These are phyloP conservation scores for Microsporum ferrugineum DNA, from an alignment of 2,329 filamentous ascomycete genomes.

Conservation along the genomic window DNA sequence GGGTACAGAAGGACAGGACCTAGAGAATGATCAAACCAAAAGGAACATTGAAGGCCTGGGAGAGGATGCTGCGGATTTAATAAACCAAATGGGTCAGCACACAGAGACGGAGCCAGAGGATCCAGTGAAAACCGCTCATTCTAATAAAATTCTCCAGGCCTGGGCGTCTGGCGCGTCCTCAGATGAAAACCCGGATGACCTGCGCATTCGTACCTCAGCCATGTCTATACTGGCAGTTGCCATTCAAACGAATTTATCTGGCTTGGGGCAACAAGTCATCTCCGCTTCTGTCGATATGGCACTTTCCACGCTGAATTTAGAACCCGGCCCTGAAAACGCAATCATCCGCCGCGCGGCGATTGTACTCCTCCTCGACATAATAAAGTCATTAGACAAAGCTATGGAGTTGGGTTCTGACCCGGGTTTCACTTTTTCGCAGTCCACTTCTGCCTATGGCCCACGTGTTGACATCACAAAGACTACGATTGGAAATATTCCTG, in stretches of 20 bases:
- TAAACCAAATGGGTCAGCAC: conserved; percentile 12
- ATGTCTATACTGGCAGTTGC: conserved; percentile 34
- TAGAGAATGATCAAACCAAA: conserved; percentile 17
- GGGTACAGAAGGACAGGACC: conserved; percentile 20
- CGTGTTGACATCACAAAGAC: conserved; percentile 8
- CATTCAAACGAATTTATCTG: conserved; percentile 30
- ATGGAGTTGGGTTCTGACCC: conserved; percentile 24
- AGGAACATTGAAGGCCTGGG: conserved; percentile 15
- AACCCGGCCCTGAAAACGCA: conserved; percentile 27
- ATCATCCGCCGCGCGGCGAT: conserved; percentile 34
- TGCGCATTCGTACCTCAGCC: conserved; percentile 34
- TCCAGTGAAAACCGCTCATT: conserved; percentile 24
- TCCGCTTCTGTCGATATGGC: conserved; percentile 31
- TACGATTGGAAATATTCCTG: conserved; percentile 30
- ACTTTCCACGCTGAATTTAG: conserved; percentile 29
- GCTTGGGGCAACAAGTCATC: conserved; percentile 26
- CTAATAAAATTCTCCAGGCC: conserved; percentile 29
- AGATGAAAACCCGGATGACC: conserved; percentile 33
- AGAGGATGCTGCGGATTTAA: conserved; percentile 4
- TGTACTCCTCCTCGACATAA: conserved; percentile 30
- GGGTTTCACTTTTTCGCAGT: conserved; percentile 31
- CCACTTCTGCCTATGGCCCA: background rate
- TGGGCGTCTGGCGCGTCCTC: conserved; percentile 30
- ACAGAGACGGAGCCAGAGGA: conserved; percentile 26
- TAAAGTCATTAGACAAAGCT: conserved; percentile 30